These are phyloP conservation scores for Lachnum nothofagi DNA, from an alignment of 2,329 filamentous ascomycete species.

Conservation along the genomic window DNA sequence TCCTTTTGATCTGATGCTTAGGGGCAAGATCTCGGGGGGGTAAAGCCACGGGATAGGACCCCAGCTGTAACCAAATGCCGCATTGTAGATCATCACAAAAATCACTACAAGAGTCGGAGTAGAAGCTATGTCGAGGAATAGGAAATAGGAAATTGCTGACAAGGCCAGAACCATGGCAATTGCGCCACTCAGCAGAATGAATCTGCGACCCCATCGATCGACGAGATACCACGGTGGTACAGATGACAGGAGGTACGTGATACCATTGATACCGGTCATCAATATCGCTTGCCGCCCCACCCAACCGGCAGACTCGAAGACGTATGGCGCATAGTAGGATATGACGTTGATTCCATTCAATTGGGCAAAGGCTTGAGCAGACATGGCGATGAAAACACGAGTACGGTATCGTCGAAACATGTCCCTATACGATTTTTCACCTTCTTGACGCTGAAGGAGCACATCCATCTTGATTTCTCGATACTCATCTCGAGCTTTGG, in stretches of 20 bases:
- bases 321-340: slow-evolving; percentile 93
- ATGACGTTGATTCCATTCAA: slow-evolving; percentile 99
- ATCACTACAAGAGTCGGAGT: slow-evolving; percentile 84
- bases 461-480: slow-evolving; percentile 99
- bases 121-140: slow-evolving; percentile 73
- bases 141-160: slow-evolving; percentile 89
- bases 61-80: slow-evolving; percentile 95
- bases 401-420: slow-evolving; percentile 94
- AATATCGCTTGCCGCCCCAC: slow-evolving; percentile 81
- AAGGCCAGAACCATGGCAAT: slow-evolving; percentile 84
- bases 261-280: slow-evolving; percentile 94
- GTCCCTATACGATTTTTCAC: slow-evolving; percentile 81
- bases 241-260: slow-evolving; percentile 85
- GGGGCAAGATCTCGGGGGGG: slow-evolving; percentile 93
- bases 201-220: slow-evolving; percentile 81
- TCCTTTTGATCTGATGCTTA: slow-evolving; percentile 95
- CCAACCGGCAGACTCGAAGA: slow-evolving; percentile 98
- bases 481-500: slow-evolving; percentile 90
- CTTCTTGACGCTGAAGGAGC: slow-evolving; percentile 85
- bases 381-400: slow-evolving; percentile 98
- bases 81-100: slow-evolving; percentile 98
- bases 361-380: slow-evolving; percentile 89
- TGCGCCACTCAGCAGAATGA: slow-evolving; percentile 85
- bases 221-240: slow-evolving; percentile 97
- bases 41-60: slow-evolving; percentile 98